These are phyloP conservation scores for Mycena rosella DNA, from an alignment of 768 basidiomycete genomes.

Conservation along the genomic window DNA sequence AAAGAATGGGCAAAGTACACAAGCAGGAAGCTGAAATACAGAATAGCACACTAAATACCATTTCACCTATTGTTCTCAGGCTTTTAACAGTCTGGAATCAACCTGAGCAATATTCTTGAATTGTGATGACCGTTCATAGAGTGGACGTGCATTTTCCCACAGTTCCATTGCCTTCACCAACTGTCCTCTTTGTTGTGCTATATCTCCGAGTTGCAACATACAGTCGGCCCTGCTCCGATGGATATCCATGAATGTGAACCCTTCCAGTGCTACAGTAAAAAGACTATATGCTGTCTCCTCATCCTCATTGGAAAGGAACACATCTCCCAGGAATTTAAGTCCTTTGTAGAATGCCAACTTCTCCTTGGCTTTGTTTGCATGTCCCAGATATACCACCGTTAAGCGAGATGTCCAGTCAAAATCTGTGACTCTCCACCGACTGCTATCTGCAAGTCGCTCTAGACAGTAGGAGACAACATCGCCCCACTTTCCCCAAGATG, in stretches of 20 bases:
- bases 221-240: background rate
- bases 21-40: no score
- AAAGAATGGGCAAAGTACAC: no score
- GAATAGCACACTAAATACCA: no score
- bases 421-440: background rate
- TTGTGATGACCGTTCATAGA: background rate
- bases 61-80: no score
- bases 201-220: background rate
- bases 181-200: background rate
- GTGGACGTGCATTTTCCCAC: background rate
- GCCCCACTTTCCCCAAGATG: background rate
- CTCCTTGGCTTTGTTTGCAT: background rate
- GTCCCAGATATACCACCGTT: background rate
- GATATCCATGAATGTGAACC: background rate
- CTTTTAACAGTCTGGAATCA: no score
- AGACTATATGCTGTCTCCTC: background rate
- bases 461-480: background rate
- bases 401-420: background rate
- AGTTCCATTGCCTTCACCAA: background rate
- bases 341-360: background rate
- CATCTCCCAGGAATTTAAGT: background rate
- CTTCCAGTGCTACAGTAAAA: background rate
- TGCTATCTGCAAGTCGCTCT: background rate
- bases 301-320: background rate
- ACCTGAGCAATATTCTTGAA: no score